Base-by-base conservation (phyloP, 116 monocot genomes). In the Posidonia oceanica region DNA sequence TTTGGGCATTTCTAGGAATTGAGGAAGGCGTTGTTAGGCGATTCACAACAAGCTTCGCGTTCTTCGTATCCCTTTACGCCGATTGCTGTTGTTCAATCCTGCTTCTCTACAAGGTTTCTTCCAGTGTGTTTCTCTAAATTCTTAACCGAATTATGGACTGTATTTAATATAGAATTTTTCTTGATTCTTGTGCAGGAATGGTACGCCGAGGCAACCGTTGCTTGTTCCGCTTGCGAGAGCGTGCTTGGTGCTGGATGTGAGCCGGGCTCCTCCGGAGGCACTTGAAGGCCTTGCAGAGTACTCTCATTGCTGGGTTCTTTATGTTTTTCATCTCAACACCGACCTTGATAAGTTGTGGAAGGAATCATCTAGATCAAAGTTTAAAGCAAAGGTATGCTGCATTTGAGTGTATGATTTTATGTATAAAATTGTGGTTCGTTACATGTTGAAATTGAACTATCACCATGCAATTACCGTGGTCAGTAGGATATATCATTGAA, bases 281-380 rank as follows among this genome's bases (percentile, higher is more conserved):
- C 81, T 96, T 5, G 88, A 96, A 78, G 96, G 96, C 41, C 85
- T 96, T 70, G 39, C 76, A 13, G 81, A 82, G 12, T 96, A 86
- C 66, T 96, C 96, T 10, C 91, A 96, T 70, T 96, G 91, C 57
- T 96, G 96, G 96, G 79, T 96, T 39, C 75, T 96, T 36, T 96
- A 85, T 75, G 87, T 96, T 36, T 96, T 96, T 75, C 91, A 96
- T 78, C 74, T 96, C 39, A 96, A 96, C 59, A 96, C 96, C 53
- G 79, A 91, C 70, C 88, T 96, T 76, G 91, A 96, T 52, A 96
- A 91, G 73, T 61, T 88, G 80, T 96, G 96, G 96, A 91, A 83
- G 62, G 67, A 84, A 14, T 84, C 88, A 18, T 76, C 84, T 76
- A 73, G 85, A 68, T 88, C 96, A 64, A 91, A 91, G 70, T 72